These are phyloP conservation scores for Globisporangium canariense DNA, from an alignment of 352 stramenopile genomes.

Conservation along the genomic window DNA sequence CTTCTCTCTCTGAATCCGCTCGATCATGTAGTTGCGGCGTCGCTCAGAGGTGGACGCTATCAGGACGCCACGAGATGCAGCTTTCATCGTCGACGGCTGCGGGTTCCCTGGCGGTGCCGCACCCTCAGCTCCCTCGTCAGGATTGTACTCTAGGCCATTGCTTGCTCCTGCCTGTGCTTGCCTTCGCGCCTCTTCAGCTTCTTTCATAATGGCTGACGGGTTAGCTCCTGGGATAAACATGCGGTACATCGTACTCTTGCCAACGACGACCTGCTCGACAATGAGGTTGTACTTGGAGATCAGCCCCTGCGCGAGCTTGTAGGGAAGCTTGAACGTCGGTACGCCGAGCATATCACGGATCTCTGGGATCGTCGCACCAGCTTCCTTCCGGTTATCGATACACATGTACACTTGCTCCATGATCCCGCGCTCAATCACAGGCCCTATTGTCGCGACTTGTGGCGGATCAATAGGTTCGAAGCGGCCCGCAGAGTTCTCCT, in stretches of 20 bases:
- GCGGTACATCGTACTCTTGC: slow-evolving; percentile 83
- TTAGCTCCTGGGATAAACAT: slow-evolving; percentile 53
- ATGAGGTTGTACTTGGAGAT: slow-evolving; percentile 79
- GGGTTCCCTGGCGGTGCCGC: slow-evolving; percentile 6
- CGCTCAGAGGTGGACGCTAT: slow-evolving; percentile 53
- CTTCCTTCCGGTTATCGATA: slow-evolving; percentile 45
- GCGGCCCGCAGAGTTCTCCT: slow-evolving; percentile 17
- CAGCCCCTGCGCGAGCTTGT: slow-evolving; percentile 73
- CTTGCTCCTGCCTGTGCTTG: not conserved
- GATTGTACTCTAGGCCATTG: not conserved
- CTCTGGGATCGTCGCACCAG: slow-evolving; percentile 73
- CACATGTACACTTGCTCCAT: slow-evolving; percentile 77
- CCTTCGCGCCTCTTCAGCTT: not conserved
- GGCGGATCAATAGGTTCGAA: slow-evolving; percentile 20
- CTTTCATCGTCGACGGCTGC: slow-evolving; percentile 59
- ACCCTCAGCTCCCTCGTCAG: not conserved
- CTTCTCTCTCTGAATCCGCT: slow-evolving; percentile 53
- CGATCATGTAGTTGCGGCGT: slow-evolving; percentile 50
- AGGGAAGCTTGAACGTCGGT: slow-evolving; percentile 81
- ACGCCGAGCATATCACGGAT: slow-evolving; percentile 74
- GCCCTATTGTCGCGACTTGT: slow-evolving; percentile 16
- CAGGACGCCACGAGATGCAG: slow-evolving; percentile 46
- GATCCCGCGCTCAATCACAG: slow-evolving; percentile 66
- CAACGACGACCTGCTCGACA: slow-evolving; percentile 73
- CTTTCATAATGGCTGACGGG: too few relatives aligned